Conservation (phyloP, 805 yeast genomes). For the Grigorovia jiainica region DNA sequence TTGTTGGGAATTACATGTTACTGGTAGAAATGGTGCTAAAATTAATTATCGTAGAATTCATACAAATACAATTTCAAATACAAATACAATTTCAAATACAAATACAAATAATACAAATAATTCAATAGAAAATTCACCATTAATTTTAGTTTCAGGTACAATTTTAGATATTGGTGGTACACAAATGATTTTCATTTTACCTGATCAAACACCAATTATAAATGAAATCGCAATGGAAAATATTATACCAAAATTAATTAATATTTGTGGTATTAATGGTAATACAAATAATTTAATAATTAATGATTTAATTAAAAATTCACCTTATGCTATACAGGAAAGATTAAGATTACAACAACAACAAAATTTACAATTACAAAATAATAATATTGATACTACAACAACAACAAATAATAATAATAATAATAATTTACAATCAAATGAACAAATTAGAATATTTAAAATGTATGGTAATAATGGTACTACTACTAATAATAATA, state of each 20-base stretch:
- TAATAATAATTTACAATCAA: conserved; percentile 3
- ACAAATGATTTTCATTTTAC: conserved; percentile 97
- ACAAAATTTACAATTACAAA: conserved; percentile 4
- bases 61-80: conserved; percentile 40
- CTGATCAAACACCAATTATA: conserved; percentile 73
- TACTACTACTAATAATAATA: neutral
- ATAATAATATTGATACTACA: conserved; percentile 1
- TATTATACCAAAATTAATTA: conserved; percentile 26
- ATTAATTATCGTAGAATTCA: conserved; percentile 53
- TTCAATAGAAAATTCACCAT: conserved; percentile 31
- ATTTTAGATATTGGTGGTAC: conserved; percentile 92
- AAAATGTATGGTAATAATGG: conserved; percentile 22
- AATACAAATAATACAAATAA: neutral
- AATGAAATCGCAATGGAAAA: conserved; percentile 32
- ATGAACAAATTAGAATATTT: conserved; percentile 23
- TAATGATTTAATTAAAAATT: conserved; percentile 17
- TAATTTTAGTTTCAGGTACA: conserved; percentile 74
- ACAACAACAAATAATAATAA: conserved; percentile 8
- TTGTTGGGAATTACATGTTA: conserved; percentile 75
- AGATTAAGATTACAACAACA: conserved; percentile 3
- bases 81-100: too few relatives aligned
- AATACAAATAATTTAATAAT: conserved; percentile 16
- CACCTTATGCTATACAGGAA: conserved; percentile 11
- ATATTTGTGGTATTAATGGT: conserved; percentile 14
- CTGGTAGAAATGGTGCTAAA: conserved; percentile 90